Base-by-base conservation (phyloP, 495 filamentous ascomycete genomes). In the Bombardia bombarda region DNA sequence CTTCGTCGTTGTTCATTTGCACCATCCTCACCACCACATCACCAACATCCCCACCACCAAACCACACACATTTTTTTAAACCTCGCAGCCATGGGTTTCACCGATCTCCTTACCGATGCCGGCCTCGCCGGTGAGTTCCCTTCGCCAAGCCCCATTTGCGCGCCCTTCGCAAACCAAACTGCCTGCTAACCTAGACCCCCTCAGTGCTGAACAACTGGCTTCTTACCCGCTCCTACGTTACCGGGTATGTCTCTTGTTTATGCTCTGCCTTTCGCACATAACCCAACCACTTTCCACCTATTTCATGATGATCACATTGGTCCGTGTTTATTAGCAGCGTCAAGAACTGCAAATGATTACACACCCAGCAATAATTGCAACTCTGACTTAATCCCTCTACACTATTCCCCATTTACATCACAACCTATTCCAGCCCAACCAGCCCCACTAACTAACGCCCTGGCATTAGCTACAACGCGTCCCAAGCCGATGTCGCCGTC, bases 251-350 rank as follows among this genome's bases (percentile, higher is more conserved):
- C 14, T 31, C 33, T 42, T 20, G 50, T 43, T 34, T 36, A 8
- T 7, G 19, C 20, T n/a, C 31, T 13, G 40, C 10, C 41, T 19
- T 17, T 16, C 38, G 13, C 14, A 6, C 10, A 9, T 12, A 64
- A 60, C 51, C 12, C 14, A 64, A 60, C 51, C 12, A 5, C 32
- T 7, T 6, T n/a, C 25, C 32, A 5, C 21, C 31, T 26, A 12
- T 44, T 38, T 13, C 50, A 78, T 92, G 87, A 94, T 93, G 87
- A 92, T 75, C 78, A 56, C 78, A 62, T 87, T 93, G 87, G 90
- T 95, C 90, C 89, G 89, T 95, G 89, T 95, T 95, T 77, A 88
- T 81, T 86, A 95, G 84, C 83, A 83, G 89, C 82, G 75, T 87
- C 88, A 95, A 95, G 88, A 93, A 84, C 83, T 85, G 84, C 72